Conservation (phyloP, 148 eudicot species). For the Amaranthus hypochondriacus region DNA sequence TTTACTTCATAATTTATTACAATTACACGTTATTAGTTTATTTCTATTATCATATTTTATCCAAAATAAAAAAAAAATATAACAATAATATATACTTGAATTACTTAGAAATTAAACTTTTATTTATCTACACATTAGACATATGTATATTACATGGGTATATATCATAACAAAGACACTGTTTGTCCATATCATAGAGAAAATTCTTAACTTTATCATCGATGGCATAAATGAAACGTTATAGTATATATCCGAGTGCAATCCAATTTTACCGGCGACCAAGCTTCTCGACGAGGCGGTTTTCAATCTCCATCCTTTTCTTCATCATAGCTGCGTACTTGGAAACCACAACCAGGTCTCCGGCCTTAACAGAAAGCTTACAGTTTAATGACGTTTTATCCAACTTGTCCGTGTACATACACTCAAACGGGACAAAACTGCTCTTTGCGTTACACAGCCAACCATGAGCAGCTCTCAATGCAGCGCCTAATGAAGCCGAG, state of each 20-base stretch:
- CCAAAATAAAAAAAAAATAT: too few species aligned
- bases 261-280: constrained; percentile 42
- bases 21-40: too few species aligned
- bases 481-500: constrained; percentile 83
- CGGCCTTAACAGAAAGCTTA: constrained; percentile 65
- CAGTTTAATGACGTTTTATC: constrained; percentile 54
- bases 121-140: too few species aligned
- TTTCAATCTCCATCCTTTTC: constrained; percentile 78
- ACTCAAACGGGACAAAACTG: constrained; percentile 57
- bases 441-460: constrained; percentile 83
- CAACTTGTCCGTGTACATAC: constrained; percentile 59
- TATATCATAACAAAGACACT: too few species aligned
- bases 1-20: too few species aligned
- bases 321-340: constrained; percentile 63
- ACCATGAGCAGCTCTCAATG: constrained; percentile 92
- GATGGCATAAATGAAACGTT: not conserved
- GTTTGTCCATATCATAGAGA: too few species aligned
- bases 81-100: too few species aligned
- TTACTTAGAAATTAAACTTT: too few species aligned
- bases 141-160: too few species aligned
- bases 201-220: too few species aligned
- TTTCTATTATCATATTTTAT: too few species aligned
- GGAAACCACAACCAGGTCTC: constrained; percentile 53
- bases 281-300: constrained; percentile 56
- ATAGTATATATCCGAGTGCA: too few species aligned